Evolutionary conservation across 2,329 filamentous ascomycete species (phyloP).

Genomic region (Colletotrichum navitas): DNA sequence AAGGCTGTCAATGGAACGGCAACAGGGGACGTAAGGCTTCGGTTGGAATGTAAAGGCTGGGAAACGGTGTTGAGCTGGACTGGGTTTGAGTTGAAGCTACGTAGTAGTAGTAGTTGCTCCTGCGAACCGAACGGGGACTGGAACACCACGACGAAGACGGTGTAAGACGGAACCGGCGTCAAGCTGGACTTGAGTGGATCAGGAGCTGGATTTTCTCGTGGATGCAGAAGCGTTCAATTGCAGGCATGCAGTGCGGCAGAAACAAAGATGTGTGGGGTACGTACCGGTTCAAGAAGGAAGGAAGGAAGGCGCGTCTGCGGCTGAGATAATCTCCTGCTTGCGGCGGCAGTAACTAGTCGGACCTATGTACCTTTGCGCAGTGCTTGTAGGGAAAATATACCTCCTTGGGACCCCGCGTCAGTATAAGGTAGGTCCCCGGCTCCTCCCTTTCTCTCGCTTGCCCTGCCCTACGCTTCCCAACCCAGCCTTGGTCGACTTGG

Average conservation of each 20-base stretch:
- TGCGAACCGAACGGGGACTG: not conserved
- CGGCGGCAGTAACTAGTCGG: not conserved
- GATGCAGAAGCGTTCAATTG: not conserved
- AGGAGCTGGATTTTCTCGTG: not conserved
- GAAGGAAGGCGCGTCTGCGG: not conserved
- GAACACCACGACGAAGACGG: constrained; percentile 10
- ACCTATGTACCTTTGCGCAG: not conserved
- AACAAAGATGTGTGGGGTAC: not conserved
- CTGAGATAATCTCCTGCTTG: constrained; percentile 18
- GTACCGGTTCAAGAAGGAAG: not conserved
- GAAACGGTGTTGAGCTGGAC: not conserved
- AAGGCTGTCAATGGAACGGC: not conserved
- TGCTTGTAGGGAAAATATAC: too few species aligned
- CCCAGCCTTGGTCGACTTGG: constrained; percentile 6
- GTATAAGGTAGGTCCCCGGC: not conserved
- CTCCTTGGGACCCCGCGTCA: constrained; percentile 15
- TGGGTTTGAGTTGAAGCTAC: not conserved
- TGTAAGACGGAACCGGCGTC: constrained; percentile 14
- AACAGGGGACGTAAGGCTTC: not conserved
- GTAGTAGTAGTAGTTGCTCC: too few species aligned
- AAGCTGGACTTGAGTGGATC: too few species aligned
- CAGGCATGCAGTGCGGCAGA: too few species aligned
- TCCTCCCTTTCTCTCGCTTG: not conserved
- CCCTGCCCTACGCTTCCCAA: too few species aligned
- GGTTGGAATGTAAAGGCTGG: not conserved